Evolutionary conservation across 2,329 filamentous ascomycete species (phyloP), one percentile per base, ranked within the genome.

Genomic region (Coniochaeta hoffmannii): DNA sequence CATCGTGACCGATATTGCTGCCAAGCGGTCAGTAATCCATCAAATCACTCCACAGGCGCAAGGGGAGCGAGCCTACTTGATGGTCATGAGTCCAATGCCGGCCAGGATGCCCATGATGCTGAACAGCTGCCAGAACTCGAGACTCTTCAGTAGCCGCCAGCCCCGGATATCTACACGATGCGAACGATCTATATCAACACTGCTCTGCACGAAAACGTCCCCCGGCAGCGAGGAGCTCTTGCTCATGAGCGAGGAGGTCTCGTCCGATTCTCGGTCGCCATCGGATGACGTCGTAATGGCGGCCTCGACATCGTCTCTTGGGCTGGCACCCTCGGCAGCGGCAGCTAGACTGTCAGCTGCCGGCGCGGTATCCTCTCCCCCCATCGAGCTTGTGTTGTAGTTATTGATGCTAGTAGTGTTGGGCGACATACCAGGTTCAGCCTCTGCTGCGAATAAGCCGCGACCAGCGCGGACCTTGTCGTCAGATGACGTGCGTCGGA

Each of bases 71-170:
- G 76, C 88, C 71, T 78, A 96, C 91, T 99, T 99, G 73, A 99
- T 99, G 0, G 93, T 97, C 94, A 99, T 99, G 61, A 99, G 75
- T 11, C 94, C 94, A 63, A 97, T 88, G 53, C 94, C 94, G 5
- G 91, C 90, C 59, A 97, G 76, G n/a, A 97, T 81, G 36, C 87
- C 91, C 81, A 99, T 89, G 62, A 96, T 85, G 56, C 81, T 71
- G 70, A 95, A 97, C 28, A 96, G 74, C 65, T 95, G 88, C 91
- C 92, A 97, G 71, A 97, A 99, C 61, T 95, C 88, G 50, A 85
- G 65, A 58, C 81, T 84, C 54, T 76, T 76, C 31, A 96, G 73
- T 66, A 99, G 78, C 15, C 81, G 79, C 66, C 90, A 76, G 60
- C 94, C 94, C 68, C 93, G 89, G 66, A 97, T 88, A 84, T 97